Percentiles rank a stretch among this genome's conserved stretches.
Conservation (phyloP, 2,329 filamentous ascomycete genomes). For the Ophiocordyceps camponoti-saundersi region DNA sequence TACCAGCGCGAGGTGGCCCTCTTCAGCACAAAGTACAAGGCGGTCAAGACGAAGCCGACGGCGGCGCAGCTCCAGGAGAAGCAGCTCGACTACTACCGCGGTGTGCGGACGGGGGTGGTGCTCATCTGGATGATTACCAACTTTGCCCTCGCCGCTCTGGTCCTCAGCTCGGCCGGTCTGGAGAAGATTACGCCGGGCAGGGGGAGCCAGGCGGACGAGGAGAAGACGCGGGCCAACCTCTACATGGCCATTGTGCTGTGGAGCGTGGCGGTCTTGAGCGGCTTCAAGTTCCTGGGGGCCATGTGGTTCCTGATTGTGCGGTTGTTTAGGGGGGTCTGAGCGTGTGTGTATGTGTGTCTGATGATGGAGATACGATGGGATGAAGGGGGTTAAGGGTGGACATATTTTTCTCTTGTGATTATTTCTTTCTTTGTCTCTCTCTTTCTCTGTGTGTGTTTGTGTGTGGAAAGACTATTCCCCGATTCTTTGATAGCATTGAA, state of each 20-base stretch:
- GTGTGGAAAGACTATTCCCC: too few relatives aligned
- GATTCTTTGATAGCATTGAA: too few relatives aligned
- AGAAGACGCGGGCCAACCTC: constrained; percentile 47
- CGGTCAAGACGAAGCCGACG: constrained; percentile 46
- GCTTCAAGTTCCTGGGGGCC: constrained; percentile 75
- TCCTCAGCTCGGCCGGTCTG: constrained; percentile 72
- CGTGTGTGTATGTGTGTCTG: constrained; percentile 28
- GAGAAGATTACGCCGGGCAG: constrained; percentile 41
- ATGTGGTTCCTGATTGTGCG: constrained; percentile 85
- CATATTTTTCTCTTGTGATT: neutral
- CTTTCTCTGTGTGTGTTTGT: too few relatives aligned
- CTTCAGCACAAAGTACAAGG: constrained; percentile 59
- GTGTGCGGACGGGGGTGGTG: constrained; percentile 82
- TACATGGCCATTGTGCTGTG: constrained; percentile 82
- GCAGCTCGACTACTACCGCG: constrained; percentile 97
- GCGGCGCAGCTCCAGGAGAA: constrained; percentile 49
- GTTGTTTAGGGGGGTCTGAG: constrained; percentile 58
- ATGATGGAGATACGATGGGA: constrained; percentile 63
- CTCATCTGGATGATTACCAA: constrained; percentile 95
- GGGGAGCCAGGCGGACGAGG: constrained; percentile 19
- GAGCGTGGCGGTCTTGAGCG: constrained; percentile 69
- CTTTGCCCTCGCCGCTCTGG: constrained; percentile 70
- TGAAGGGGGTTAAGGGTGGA: constrained; percentile 13
- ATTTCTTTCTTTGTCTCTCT: neutral
- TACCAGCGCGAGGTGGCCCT: constrained; percentile 71